phyloP scores from a whole-genome alignment of 2,329 filamentous ascomycete species.

The Ceratocystis harringtonii region DNA sequence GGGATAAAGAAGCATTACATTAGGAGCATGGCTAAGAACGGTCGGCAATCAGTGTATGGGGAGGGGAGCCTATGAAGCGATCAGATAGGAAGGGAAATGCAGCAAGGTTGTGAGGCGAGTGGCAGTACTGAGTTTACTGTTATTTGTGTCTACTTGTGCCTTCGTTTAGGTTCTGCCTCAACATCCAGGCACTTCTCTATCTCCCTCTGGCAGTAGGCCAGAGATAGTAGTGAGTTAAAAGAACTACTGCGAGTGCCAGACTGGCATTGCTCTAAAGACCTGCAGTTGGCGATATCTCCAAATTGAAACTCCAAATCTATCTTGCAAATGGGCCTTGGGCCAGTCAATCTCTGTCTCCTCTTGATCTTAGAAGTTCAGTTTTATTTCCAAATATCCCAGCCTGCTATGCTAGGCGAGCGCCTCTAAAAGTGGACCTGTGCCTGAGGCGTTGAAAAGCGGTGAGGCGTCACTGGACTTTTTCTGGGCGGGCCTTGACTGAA shows the following conservation, averaged over 20 bases:
- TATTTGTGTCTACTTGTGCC: background rate
- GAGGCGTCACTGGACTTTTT: slow-evolving; percentile 2
- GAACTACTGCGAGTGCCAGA: too few relatives aligned
- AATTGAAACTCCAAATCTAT: too few relatives aligned
- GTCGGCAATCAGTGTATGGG: background rate
- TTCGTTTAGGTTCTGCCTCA: background rate
- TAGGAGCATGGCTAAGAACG: background rate
- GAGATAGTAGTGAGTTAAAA: too few relatives aligned
- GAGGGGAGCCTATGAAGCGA: background rate
- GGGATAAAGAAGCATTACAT: background rate
- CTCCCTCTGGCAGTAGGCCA: background rate
- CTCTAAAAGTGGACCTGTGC: background rate
- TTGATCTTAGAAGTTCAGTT: background rate
- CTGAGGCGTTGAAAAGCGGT: slow-evolving; percentile 10
- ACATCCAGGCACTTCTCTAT: background rate
- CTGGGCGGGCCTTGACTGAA: background rate
- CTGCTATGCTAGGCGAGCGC: background rate
- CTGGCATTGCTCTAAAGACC: too few relatives aligned
- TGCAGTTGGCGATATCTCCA: too few relatives aligned
- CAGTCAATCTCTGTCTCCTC: background rate
- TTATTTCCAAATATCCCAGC: background rate
- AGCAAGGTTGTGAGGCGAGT: background rate
- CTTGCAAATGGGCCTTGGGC: too few relatives aligned
- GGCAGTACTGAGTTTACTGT: background rate
- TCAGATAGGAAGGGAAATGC: background rate